Evolutionary conservation across 305 asterid species (phyloP), one percentile per base, ranked within the genome.

Genomic region (Fraxinus latifolia): DNA sequence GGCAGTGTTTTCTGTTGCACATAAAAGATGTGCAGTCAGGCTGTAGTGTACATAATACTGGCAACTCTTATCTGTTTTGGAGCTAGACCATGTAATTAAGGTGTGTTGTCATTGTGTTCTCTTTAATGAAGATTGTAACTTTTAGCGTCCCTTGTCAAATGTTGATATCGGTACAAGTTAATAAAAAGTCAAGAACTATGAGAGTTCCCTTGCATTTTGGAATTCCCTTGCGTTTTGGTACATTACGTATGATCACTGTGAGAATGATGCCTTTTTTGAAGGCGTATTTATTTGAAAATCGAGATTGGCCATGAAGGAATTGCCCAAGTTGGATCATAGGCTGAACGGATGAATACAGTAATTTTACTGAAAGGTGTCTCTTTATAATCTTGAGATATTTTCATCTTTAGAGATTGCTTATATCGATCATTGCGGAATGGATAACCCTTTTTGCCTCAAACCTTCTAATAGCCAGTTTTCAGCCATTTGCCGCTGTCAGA

Each of bases 141-240:
- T 82, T 4, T 83, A 75, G 85, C 34, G 37, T 29, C 82, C 76
- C 70, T 39, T 81, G 23, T 81, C 53, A 84, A 90, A 71, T 83
- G 90, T 88, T 82, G 62, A 89, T 91, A 90, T 78, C 60, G 79
- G 79, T 87, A 12, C 7, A 82, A 78, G 58, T 81, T 81, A 58
- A n/a, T 29, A 15, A 23, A 7, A 77, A 78, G 80, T 81, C 21
- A 21, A 32, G 50, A 42, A 74, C 55, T 83, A 25, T 79, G 78
- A 11, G 0, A 21, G 19, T 77, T 68, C n/a, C 17, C 36, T 77
- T 14, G 4, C 55, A 15, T 50, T 79, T 7, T 71, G 71, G 62
- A 19, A 9, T 77, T 67, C 15, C 17, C 34, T 77, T 12, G 4
- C 58, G 21, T 50, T 79, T 7, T 72, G 71, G 62, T 15, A 9